Evolutionary conservation across 1,284 basidiomycete species (phyloP).

Genomic region (Boletus smithii): DNA sequence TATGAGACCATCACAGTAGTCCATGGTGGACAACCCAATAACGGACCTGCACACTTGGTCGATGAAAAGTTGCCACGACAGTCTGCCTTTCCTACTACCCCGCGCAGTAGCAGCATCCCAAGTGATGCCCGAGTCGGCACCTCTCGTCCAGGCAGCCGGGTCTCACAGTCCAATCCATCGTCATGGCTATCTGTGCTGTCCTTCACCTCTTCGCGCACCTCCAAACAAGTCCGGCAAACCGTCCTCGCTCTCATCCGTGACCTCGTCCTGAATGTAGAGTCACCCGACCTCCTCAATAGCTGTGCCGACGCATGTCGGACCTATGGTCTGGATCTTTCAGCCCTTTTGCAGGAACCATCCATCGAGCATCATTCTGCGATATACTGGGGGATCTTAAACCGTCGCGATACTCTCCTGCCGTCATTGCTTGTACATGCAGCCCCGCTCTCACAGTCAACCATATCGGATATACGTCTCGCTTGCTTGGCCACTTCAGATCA

Average conservation of each 20-base stretch:
- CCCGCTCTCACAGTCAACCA: conserved; percentile 47
- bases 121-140: background rate
- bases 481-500: conserved; percentile 64
- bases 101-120: background rate
- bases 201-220: conserved; percentile 35
- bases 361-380: conserved; percentile 62
- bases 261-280: conserved; percentile 36
- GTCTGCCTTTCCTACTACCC: background rate
- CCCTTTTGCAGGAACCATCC: conserved; percentile 56
- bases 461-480: conserved; percentile 59
- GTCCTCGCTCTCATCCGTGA: conserved; percentile 47
- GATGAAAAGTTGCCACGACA: conserved; percentile 7
- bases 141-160: background rate
- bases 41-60: conserved; percentile 26
- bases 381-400: conserved; percentile 69
- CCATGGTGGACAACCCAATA: background rate
- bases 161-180: conserved; percentile 3
- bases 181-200: conserved; percentile 28
- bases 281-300: conserved; percentile 40
- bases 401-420: conserved; percentile 37
- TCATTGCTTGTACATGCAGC: conserved; percentile 49
- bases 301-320: conserved; percentile 45
- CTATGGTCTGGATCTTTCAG: conserved; percentile 40
- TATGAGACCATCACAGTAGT: conserved; percentile 17
- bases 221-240: conserved; percentile 45